Conservation (phyloP, 176 grass and related monocot genomes). For the Oryza australiensis region DNA sequence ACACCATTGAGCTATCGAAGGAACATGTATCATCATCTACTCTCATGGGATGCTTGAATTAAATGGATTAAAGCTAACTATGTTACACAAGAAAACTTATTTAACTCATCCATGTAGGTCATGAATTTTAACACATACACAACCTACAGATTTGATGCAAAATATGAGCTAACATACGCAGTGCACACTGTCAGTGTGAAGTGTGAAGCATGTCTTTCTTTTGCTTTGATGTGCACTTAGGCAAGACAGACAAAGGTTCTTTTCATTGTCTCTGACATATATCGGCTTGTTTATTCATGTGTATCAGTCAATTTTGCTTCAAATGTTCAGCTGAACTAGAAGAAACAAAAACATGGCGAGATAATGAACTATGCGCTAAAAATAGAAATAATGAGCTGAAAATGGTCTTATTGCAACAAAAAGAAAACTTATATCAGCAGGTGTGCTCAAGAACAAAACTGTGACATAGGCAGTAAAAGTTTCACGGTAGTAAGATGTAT, state of each 20-base stretch:
- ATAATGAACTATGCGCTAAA: not conserved
- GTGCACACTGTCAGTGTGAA: not conserved
- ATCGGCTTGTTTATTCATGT: not conserved
- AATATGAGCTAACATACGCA: not conserved
- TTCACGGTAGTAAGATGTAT: conserved; percentile 23
- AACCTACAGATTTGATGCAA: not conserved
- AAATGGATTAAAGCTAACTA: conserved; percentile 22
- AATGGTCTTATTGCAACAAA: not conserved
- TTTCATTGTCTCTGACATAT: not conserved
- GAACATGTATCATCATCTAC: not conserved
- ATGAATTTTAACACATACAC: not conserved
- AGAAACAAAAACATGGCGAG: not conserved
- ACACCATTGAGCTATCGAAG: conserved; percentile 5
- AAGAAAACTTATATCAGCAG: not conserved
- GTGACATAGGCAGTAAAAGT: not conserved
- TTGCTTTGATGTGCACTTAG: conserved; percentile 1
- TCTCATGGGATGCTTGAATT: not conserved
- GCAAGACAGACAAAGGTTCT: not conserved
- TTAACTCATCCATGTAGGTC: not conserved
- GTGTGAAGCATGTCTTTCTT: not conserved
- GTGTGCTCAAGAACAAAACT: not conserved
- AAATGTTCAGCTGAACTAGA: conserved; percentile 22
- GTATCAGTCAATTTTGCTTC: not conserved
- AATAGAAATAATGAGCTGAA: not conserved
- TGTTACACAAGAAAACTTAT: not conserved